These are phyloP conservation scores for Flaveria bidentis DNA, from an alignment of 129 eudicot species.

Conservation along the genomic window DNA sequence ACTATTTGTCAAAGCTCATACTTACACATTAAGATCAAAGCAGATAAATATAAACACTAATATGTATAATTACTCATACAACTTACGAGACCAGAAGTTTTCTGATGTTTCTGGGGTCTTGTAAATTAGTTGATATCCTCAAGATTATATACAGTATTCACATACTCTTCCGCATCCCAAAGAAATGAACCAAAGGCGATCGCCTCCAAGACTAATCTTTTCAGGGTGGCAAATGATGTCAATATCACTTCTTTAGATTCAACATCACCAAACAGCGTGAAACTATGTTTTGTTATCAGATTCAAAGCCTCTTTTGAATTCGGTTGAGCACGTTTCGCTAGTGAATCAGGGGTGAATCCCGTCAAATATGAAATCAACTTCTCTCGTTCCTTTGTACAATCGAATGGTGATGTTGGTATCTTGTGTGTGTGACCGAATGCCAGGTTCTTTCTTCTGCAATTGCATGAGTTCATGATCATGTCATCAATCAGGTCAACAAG, in stretches of 20 bases:
- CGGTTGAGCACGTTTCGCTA: conserved; percentile 66
- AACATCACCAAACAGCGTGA: conserved; percentile 64
- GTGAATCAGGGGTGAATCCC: conserved; percentile 55
- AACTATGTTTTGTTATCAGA: conserved; percentile 56
- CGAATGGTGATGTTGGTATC: conserved; percentile 32
- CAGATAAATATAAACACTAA: conserved; percentile 22
- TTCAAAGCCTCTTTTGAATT: conserved; percentile 64
- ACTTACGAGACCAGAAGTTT: conserved; percentile 12
- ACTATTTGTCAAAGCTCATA: conserved; percentile 15
- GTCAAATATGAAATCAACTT: conserved; percentile 56
- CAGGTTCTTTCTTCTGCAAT: conserved; percentile 35
- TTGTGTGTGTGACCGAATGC: conserved; percentile 41
- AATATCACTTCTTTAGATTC: conserved; percentile 51
- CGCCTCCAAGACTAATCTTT: conserved; percentile 81
- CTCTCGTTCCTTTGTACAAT: conserved; percentile 32
- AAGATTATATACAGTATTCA: conserved; percentile 63
- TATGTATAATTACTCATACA: conserved; percentile 16
- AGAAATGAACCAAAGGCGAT: conserved; percentile 86
- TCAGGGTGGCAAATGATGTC: conserved; percentile 72
- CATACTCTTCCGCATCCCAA: conserved; percentile 79
- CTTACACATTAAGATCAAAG: conserved; percentile 14
- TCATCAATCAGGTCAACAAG: conserved; percentile 33
- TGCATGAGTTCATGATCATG: conserved; percentile 27
- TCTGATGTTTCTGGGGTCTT: conserved; percentile 8
- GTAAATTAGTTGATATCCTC: conserved; percentile 44